Base-by-base conservation (phyloP, 225 moss, liverwort and hornwort genomes). In the Asterella californica region DNA sequence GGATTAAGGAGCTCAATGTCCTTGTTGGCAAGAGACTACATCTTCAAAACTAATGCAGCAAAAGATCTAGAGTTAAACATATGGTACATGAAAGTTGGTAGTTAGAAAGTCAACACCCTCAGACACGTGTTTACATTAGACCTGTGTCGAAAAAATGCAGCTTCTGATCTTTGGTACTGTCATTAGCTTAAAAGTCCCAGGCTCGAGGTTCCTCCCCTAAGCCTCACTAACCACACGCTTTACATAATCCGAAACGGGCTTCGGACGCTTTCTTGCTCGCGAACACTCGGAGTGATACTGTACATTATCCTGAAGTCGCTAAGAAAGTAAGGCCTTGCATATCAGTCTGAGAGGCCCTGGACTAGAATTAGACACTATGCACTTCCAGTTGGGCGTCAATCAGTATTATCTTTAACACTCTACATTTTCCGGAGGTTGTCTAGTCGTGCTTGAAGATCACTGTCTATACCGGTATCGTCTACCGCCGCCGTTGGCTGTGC, bases 361-460 rank as follows among this genome's bases (percentile, higher is more conserved):
- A 29, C 71, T 46, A 21, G 10, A 48, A 9, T 46, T 21, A 15
- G 52, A 25, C 14, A 53, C 74, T 34, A 55, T 37, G 29, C 32
- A 55, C 75, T 55, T 75, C 22, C 24, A 34, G 55, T 10, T 17
- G 33, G 18, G 18, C 48, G 32, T 10, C 65, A 73, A 29, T n/a
- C 29, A 54, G 25, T 10, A 64, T n/a, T 9, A 18, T 59, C 54
- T n/a, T n/a, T 10, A 65, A 42, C 24, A 71, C 79, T 93, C 42
- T 82, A 97, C 97, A 97, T 97, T 83, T 90, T 97, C 36, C 93
- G 84, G 77, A 97, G 83, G 83, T 94, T 97, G 86, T 97, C 97
- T 66, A 97, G 92, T 73, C 93, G 93, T 80, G 97, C 97, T 89
- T 97, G 95, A 38, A 96, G 88, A 83, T 95, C 92, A 79, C 93